A percentile compares a stretch with the other conserved stretches of the same genome.
phyloP scores from a whole-genome alignment of 345 rosid species.

The Pugionium dolabratum region DNA sequence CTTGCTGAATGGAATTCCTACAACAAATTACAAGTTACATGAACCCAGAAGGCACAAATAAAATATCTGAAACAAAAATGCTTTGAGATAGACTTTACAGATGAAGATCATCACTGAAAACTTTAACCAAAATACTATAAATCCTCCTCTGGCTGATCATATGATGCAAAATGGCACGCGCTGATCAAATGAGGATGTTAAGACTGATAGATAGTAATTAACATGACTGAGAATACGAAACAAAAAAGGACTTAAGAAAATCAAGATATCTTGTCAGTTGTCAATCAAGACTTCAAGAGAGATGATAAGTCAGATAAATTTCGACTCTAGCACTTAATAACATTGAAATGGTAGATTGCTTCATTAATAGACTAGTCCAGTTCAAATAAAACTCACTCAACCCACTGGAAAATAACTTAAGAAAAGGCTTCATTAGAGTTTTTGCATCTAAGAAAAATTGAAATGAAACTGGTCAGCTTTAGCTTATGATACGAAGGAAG shows the following conservation, averaged over 20 bases:
- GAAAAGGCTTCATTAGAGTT: not conserved
- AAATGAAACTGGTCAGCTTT: not conserved
- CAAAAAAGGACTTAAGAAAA: not conserved
- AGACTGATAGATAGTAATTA: too few species aligned
- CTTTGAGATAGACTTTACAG: not conserved
- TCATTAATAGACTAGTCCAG: not conserved
- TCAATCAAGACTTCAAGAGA: too few species aligned
- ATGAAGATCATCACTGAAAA: not conserved
- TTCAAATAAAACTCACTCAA: not conserved
- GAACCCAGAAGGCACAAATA: constrained; percentile 2
- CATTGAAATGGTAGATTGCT: not conserved
- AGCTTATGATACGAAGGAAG: not conserved
- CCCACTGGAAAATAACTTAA: not conserved
- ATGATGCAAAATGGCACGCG: constrained; percentile 13
- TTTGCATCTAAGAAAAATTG: not conserved
- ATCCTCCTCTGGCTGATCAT: constrained; percentile 14
- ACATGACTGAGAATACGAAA: too few species aligned
- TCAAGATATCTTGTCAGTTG: too few species aligned
- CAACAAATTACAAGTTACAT: constrained; percentile 26
- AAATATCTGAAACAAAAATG: constrained; percentile 14
- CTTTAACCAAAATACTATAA: constrained; percentile 8
- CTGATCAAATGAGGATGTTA: not conserved
- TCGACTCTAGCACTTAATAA: too few species aligned
- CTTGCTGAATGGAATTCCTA: constrained; percentile 47
- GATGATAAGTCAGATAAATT: too few species aligned